These are phyloP conservation scores for Gregarina niphandrodes DNA, from an alignment of 169 alveolate genomes.

Conservation along the genomic window DNA sequence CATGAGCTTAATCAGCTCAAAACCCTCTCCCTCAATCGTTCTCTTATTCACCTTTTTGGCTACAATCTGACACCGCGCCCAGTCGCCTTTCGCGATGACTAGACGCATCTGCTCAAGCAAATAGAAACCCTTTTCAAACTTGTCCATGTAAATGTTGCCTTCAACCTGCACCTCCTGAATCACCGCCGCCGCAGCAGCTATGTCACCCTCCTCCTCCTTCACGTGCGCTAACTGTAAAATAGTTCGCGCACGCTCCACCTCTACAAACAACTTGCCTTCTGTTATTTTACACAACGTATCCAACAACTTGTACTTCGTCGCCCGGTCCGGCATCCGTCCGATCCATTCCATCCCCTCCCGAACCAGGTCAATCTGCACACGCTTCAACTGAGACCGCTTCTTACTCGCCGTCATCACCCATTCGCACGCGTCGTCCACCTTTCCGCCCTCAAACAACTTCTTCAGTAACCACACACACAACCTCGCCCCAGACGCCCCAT, in stretches of 20 bases:
- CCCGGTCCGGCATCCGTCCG: not conserved
- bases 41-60: constrained; percentile 15
- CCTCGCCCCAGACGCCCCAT: no score
- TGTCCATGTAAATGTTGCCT: constrained; percentile 15
- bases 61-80: constrained; percentile 16
- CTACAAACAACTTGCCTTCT: constrained; percentile 27
- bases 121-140: constrained; percentile 27
- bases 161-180: constrained; percentile 31
- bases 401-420: constrained; percentile 6
- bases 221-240: constrained; percentile 20
- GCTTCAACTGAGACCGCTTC: constrained; percentile 32
- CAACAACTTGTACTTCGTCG: not conserved
- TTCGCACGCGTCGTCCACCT: constrained; percentile 3
- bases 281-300: not conserved
- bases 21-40: constrained; percentile 14
- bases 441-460: no score
- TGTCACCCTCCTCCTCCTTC: constrained; percentile 23
- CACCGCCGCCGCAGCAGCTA: constrained; percentile 22
- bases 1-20: constrained; percentile 9
- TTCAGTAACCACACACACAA: no score
- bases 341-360: constrained; percentile 8
- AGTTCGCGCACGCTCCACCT: constrained; percentile 35
- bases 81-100: constrained; percentile 11
- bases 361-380: constrained; percentile 13
- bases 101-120: constrained; percentile 35